A percentile compares a stretch with the other conserved stretches of the same genome.
Conservation (phyloP, 2,329 filamentous ascomycete genomes). For the Gnomoniopsis smithogilvyi region DNA sequence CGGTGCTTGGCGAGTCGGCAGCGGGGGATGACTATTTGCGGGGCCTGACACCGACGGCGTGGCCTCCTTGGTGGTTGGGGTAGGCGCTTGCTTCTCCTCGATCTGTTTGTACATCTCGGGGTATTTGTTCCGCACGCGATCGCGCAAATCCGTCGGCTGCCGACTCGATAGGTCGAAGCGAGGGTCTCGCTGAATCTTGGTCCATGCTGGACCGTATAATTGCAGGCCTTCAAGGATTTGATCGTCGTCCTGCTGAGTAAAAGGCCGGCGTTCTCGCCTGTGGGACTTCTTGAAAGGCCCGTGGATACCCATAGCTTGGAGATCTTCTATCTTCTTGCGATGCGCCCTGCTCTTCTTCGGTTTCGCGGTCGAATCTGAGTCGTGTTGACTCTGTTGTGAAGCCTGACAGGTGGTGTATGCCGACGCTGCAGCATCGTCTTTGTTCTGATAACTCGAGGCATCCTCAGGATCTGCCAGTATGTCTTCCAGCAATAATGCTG, state of each 20-base stretch:
- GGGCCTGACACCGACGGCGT: not conserved
- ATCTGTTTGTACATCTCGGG: constrained; percentile 55
- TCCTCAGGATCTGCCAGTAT: constrained; percentile 50
- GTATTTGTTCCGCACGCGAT: constrained; percentile 63
- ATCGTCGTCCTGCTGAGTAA: constrained; percentile 60
- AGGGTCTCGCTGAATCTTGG: constrained; percentile 60
- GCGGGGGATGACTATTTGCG: not conserved
- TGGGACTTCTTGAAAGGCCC: constrained; percentile 61
- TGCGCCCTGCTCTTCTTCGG: constrained; percentile 37
- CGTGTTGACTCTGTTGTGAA: constrained; percentile 13
- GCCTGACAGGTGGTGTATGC: constrained; percentile 9
- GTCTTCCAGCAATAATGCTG: constrained; percentile 51
- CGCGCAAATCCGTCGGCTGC: constrained; percentile 61
- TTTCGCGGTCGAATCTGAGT: constrained; percentile 34
- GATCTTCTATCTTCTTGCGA: constrained; percentile 41
- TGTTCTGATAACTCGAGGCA: constrained; percentile 17
- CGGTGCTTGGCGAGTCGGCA: constrained; percentile 17
- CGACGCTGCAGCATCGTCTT: constrained; percentile 6
- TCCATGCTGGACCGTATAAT: constrained; percentile 61
- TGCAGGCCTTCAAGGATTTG: constrained; percentile 60
- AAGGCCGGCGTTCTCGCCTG: constrained; percentile 57
- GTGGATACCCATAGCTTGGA: constrained; percentile 53
- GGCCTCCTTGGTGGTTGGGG: constrained; percentile 33
- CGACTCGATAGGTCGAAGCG: constrained; percentile 55
- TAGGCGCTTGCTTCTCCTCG: constrained; percentile 50